phyloP scores from a whole-genome alignment of 2,329 filamentous ascomycete genomes.

The Claviceps pusilla region DNA sequence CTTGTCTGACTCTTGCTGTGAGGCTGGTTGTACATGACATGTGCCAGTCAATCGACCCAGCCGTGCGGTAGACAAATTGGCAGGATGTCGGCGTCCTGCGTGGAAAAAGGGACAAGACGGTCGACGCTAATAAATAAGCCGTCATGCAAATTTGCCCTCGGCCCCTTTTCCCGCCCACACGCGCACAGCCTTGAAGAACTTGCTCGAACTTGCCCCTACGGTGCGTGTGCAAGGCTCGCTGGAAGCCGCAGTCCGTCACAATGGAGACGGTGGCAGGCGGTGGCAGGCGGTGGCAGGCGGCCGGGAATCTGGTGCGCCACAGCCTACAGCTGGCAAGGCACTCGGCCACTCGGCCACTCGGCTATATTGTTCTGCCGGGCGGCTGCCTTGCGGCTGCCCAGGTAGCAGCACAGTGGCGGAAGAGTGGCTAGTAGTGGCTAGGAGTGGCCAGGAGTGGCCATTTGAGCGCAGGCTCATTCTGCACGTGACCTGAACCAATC shows the following conservation, averaged over 20 bases:
- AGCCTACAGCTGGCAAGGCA: not conserved
- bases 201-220: not conserved
- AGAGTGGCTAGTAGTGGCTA: too few relatives aligned
- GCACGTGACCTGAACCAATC: constrained; percentile 26
- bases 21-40: not conserved
- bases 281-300: not conserved
- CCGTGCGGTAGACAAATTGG: not conserved
- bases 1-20: too few relatives aligned
- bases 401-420: not conserved
- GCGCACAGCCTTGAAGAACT: too few relatives aligned
- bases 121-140: not conserved
- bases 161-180: not conserved
- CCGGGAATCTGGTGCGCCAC: not conserved
- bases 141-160: not conserved
- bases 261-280: not conserved
- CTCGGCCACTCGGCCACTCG: not conserved
- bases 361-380: not conserved
- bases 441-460: too few relatives aligned
- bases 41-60: not conserved
- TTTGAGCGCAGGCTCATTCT: constrained; percentile 6
- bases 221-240: not conserved
- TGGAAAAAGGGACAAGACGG: not conserved
- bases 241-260: not conserved
- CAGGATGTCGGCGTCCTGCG: not conserved
- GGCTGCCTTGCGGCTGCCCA: not conserved